Conservation (phyloP, 73 alveolate species). For the Stentor coeruleus region DNA sequence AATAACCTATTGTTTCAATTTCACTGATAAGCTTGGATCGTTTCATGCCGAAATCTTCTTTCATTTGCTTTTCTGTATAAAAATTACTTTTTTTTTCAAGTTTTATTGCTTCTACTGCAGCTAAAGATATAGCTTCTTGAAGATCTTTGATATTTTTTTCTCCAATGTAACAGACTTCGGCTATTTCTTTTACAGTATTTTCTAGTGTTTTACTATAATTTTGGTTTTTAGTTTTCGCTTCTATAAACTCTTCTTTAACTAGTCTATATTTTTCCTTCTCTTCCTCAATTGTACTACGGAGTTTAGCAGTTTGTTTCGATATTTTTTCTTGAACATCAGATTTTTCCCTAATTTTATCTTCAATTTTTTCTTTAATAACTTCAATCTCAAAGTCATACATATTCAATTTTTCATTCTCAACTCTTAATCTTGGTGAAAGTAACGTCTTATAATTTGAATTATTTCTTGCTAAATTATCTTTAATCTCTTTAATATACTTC, state of each 20-base stretch:
- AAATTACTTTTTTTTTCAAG: constrained; percentile 2
- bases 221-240: too few relatives aligned
- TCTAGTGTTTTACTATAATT: too few relatives aligned
- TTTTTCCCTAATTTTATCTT: background rate
- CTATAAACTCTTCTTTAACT: background rate
- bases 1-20: background rate
- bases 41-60: constrained; percentile 14
- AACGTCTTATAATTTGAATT: background rate
- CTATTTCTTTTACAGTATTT: too few relatives aligned
- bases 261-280: background rate
- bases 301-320: background rate
- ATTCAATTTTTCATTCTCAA: background rate
- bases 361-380: too few relatives aligned
- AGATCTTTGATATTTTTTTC: constrained; percentile 1
- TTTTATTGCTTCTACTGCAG: background rate
- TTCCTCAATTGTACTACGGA: background rate
- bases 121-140: background rate
- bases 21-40: background rate
- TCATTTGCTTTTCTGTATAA: background rate
- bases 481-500: background rate
- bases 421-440: background rate
- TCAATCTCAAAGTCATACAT: background rate
- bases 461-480: background rate
- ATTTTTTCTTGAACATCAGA: background rate
- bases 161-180: too few relatives aligned